A percentile compares a stretch with the other conserved stretches of the same genome.
These are phyloP conservation scores for Colletotrichum plurivorum DNA, from an alignment of 2,329 filamentous ascomycete species.

Conservation along the genomic window DNA sequence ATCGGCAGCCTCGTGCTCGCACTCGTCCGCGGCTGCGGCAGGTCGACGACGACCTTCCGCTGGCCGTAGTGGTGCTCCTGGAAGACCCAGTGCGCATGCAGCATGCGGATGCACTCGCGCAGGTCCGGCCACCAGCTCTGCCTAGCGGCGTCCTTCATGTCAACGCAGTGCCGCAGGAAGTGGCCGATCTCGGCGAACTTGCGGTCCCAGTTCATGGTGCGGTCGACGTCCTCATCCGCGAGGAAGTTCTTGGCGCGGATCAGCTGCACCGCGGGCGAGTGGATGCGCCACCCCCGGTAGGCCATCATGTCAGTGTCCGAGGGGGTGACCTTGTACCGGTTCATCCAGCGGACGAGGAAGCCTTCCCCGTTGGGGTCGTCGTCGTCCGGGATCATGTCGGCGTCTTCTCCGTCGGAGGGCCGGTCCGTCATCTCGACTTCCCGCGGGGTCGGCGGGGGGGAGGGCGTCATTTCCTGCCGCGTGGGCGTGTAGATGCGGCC, in stretches of 20 bases:
- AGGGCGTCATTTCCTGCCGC: not conserved
- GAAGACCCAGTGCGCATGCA: slow-evolving; percentile 51
- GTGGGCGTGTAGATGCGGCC: slow-evolving; percentile 22
- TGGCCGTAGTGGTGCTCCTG: slow-evolving; percentile 52
- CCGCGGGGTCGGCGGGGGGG: not conserved
- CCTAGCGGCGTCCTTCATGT: slow-evolving; percentile 40
- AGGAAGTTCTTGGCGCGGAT: slow-evolving; percentile 60
- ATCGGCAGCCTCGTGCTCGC: slow-evolving; percentile 47
- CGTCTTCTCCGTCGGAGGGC: not conserved
- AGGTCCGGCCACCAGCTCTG: slow-evolving; percentile 50
- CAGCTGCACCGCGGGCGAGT: slow-evolving; percentile 51
- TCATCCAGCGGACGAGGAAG: slow-evolving; percentile 40
- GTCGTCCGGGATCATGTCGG: not conserved
- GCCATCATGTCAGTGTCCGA: slow-evolving; percentile 38
- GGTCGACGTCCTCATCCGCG: slow-evolving; percentile 61
- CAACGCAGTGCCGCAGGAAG: slow-evolving; percentile 55
- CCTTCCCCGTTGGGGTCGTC: not conserved
- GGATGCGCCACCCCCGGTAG: slow-evolving; percentile 53
- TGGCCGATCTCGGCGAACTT: slow-evolving; percentile 53
- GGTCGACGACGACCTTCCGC: slow-evolving; percentile 46
- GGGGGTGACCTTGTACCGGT: slow-evolving; percentile 18
- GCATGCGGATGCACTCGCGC: slow-evolving; percentile 50
- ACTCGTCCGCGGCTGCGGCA: slow-evolving; percentile 40
- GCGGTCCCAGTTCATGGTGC: slow-evolving; percentile 55
- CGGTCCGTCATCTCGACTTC: slow-evolving; percentile 30